A percentile compares a stretch with the other conserved stretches of the same genome.
These are phyloP conservation scores for Laburnicola sp. DNA, from an alignment of 2,329 filamentous ascomycete genomes.

Conservation along the genomic window DNA sequence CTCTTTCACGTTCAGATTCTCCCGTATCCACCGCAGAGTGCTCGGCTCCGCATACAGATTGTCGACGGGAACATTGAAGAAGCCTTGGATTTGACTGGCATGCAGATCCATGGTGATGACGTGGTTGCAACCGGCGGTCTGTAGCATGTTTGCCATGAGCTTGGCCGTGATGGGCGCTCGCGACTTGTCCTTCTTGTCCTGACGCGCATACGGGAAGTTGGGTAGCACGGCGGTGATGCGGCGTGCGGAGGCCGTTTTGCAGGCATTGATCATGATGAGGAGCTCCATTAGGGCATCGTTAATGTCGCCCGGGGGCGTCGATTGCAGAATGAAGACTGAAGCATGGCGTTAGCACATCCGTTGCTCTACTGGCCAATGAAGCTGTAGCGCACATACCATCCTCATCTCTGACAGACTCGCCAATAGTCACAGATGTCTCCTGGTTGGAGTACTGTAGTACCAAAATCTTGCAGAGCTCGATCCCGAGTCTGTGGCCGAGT, in stretches of 20 bases:
- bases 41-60: conserved; percentile 94
- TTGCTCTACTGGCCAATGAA: background rate
- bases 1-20: conserved; percentile 78
- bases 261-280: conserved; percentile 97
- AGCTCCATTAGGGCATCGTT: conserved; percentile 99
- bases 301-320: conserved; percentile 91
- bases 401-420: conserved; percentile 94
- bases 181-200: conserved; percentile 97
- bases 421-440: conserved; percentile 88
- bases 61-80: conserved; percentile 82
- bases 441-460: conserved; percentile 85
- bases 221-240: conserved; percentile 94
- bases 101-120: conserved; percentile 97
- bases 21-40: conserved; percentile 85
- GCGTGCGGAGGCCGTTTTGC: conserved; percentile 80
- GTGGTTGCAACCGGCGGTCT: conserved; percentile 89
- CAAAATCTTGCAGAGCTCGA: conserved; percentile 77
- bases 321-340: conserved; percentile 90
- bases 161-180: conserved; percentile 96
- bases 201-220: conserved; percentile 93
- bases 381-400: conserved; percentile 63
- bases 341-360: conserved; percentile 25
- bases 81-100: conserved; percentile 90
- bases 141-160: conserved; percentile 95
- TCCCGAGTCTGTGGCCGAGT: conserved; percentile 63